Conservation (phyloP, 495 filamentous ascomycete species). For the Tuber aestivum region DNA sequence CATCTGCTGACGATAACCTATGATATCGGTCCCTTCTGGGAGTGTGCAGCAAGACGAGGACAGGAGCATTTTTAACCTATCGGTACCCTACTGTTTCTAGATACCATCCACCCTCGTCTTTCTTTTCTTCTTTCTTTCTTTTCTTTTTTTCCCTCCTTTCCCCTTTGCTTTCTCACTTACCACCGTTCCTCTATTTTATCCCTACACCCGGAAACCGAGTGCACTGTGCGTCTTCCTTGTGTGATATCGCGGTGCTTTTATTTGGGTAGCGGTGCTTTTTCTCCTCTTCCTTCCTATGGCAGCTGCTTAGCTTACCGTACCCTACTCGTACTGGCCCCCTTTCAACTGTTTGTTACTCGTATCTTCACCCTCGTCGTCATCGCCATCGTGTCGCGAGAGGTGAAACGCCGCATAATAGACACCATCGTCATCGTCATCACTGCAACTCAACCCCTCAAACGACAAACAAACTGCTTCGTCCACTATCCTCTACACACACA, state of each 20-base stretch:
- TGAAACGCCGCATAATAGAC: constrained; percentile 15
- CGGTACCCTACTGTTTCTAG: neutral
- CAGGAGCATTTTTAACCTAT: neutral
- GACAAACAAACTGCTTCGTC: neutral
- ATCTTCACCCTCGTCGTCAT: neutral
- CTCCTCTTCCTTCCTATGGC: neutral
- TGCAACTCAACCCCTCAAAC: neutral
- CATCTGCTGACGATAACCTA: neutral
- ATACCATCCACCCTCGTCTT: neutral
- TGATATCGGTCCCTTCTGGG: neutral
- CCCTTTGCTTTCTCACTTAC: no score
- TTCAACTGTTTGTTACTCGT: constrained; percentile 1
- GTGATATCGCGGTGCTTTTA: neutral
- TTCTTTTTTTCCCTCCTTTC: neutral
- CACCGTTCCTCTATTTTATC: neutral
- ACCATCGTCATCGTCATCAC: constrained; percentile 15
- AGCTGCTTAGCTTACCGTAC: neutral
- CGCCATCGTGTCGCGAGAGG: neutral
- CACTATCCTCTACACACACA: neutral
- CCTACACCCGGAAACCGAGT: neutral
- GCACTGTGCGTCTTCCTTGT: neutral
- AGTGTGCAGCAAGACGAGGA: neutral
- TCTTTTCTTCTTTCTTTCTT: neutral
- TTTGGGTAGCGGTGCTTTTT: neutral
- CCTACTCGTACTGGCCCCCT: neutral